phyloP scores from a whole-genome alignment of 805 yeast genomes.

The Kockiozyma suomiensis region DNA sequence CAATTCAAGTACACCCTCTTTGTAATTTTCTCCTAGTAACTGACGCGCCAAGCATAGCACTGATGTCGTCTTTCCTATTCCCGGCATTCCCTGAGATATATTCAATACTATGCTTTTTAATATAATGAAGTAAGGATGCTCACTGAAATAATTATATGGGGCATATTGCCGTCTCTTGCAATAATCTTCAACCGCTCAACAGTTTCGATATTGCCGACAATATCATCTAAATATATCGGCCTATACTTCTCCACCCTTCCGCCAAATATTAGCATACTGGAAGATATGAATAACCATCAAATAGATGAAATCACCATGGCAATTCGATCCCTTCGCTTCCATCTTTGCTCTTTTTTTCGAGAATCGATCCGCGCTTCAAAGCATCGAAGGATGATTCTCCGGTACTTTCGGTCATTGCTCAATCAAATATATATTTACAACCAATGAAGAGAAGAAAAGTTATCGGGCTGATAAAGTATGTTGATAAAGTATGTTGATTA shows the following conservation, averaged over 20 bases:
- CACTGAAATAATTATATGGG: conserved; percentile 86
- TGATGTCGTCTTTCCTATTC: conserved; percentile 96
- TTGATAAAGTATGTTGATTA: no score
- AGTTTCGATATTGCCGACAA: conserved; percentile 93
- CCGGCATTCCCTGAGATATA: conserved; percentile 72
- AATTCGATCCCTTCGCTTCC: conserved; percentile 12
- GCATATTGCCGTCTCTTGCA: conserved; percentile 93
- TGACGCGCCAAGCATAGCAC: conserved; percentile 87
- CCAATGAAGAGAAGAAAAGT: background rate
- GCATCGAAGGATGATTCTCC: conserved; percentile 3
- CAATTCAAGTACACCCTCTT: conserved; percentile 85
- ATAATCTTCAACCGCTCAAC: conserved; percentile 79
- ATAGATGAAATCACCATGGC: conserved; percentile 17
- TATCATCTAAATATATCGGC: conserved; percentile 74
- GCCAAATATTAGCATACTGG: no score
- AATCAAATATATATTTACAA: background rate
- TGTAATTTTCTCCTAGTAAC: conserved; percentile 65
- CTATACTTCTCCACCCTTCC: conserved; percentile 92
- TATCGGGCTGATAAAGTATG: no score
- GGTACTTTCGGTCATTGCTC: background rate
- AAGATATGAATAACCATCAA: background rate
- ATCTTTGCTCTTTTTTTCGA: background rate
- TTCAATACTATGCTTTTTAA: background rate
- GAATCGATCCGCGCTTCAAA: background rate
- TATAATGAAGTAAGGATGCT: no score